Conservation (phyloP, 2,329 filamentous ascomycete genomes). For the Corynespora cassiicola region DNA sequence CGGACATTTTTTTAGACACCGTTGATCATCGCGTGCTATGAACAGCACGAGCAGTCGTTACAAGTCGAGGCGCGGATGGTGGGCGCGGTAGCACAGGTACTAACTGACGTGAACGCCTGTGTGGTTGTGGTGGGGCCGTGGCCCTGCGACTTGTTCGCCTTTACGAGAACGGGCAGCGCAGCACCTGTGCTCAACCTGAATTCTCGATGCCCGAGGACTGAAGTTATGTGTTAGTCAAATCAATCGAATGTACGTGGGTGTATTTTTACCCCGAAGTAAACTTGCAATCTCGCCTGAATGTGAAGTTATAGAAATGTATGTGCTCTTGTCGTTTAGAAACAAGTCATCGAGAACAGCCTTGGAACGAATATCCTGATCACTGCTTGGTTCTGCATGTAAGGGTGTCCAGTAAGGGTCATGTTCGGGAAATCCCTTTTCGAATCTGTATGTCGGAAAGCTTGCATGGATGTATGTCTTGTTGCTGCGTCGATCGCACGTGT, state of each 20-base stretch:
- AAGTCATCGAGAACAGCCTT: slow-evolving; percentile 59
- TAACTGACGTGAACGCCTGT: slow-evolving; percentile 26
- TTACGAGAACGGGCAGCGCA: slow-evolving; percentile 72
- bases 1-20: not conserved
- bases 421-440: slow-evolving; percentile 69
- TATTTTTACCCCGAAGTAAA: slow-evolving; percentile 49
- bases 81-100: slow-evolving; percentile 37
- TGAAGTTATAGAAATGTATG: slow-evolving; percentile 61
- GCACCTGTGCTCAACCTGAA: slow-evolving; percentile 71
- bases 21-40: slow-evolving; percentile 10
- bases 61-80: slow-evolving; percentile 37
- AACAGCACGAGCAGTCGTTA: slow-evolving; percentile 46
- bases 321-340: slow-evolving; percentile 55
- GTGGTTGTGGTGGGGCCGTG: slow-evolving; percentile 37
- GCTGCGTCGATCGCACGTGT: slow-evolving; percentile 71
- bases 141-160: slow-evolving; percentile 56
- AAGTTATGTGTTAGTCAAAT: slow-evolving; percentile 3
- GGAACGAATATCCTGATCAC: slow-evolving; percentile 57
- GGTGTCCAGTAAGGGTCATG: slow-evolving; percentile 61
- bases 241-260: too few relatives aligned
- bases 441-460: slow-evolving; percentile 60
- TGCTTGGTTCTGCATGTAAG: slow-evolving; percentile 56
- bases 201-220: slow-evolving; percentile 64
- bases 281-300: slow-evolving; percentile 67
- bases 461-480: slow-evolving; percentile 60